phyloP scores from a whole-genome alignment of 305 asterid genomes.

The Fraxinus xanthoxyloides region DNA sequence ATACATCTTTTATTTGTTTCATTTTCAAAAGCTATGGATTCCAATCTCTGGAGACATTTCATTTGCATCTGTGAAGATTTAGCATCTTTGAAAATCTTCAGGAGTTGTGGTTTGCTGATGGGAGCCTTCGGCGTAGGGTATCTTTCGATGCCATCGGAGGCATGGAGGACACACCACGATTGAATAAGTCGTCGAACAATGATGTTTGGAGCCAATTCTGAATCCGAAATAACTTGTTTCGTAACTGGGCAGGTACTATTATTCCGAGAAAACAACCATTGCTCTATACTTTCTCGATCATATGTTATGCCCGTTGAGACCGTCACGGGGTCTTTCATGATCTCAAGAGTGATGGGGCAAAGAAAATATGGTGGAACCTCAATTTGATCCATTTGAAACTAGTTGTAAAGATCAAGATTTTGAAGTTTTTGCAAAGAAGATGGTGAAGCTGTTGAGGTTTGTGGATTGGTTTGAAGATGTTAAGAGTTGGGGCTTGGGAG shows the following conservation, averaged over 20 bases:
- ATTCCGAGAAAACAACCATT: conserved; percentile 14
- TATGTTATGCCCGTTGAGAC: conserved; percentile 21
- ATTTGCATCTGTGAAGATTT: conserved; percentile 28
- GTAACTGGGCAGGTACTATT: conserved; percentile 18
- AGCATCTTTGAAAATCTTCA: conserved; percentile 7
- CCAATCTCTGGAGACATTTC: conserved; percentile 41
- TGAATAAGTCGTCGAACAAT: conserved; percentile 17
- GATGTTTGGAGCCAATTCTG: conserved; percentile 18
- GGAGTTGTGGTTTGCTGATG: conserved; percentile 15
- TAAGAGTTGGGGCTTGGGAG: background rate
- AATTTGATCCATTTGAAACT: conserved; percentile 16
- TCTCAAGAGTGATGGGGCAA: conserved; percentile 7
- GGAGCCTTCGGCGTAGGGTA: conserved; percentile 46
- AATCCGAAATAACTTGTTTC: background rate
- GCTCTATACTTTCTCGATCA: conserved; percentile 22
- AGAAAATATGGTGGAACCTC: conserved; percentile 17
- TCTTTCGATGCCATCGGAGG: conserved; percentile 34
- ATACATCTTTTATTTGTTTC: conserved; percentile 57
- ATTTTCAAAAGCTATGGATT: conserved; percentile 49
- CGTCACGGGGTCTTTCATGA: conserved; percentile 24
- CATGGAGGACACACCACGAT: conserved; percentile 22
- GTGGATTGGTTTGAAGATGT: conserved; percentile 29
- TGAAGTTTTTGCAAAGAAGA: conserved; percentile 4
- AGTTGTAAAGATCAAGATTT: background rate
- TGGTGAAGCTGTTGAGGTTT: conserved; percentile 14